Evolutionary conservation across 139 green algal genomes (phyloP).

Genomic region (Chlorella vulgaris): DNA sequence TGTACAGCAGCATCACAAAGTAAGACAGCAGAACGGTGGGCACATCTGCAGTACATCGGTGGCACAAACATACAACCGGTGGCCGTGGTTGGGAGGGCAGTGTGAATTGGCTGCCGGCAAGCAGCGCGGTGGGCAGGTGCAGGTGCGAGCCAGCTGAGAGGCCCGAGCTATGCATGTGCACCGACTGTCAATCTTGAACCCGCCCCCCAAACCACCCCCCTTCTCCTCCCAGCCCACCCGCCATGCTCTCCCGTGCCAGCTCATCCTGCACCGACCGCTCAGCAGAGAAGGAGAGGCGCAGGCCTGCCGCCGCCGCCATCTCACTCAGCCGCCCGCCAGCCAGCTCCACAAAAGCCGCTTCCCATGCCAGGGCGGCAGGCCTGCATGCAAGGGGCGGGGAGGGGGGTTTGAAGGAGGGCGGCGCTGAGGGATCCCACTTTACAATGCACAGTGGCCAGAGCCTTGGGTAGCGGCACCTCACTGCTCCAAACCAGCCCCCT

Average conservation of each 20-base stretch:
- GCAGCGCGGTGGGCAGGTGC: too few species aligned
- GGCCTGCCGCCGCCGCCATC: constrained; percentile 45
- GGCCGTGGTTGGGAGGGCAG: neutral
- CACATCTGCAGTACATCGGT: constrained; percentile 44
- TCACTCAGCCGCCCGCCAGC: constrained; percentile 36
- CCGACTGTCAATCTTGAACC: too few species aligned
- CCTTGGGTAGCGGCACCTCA: neutral
- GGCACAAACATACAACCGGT: neutral
- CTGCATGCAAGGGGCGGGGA: constrained; percentile 1
- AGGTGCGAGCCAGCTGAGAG: too few species aligned
- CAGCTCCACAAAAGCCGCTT: constrained; percentile 77
- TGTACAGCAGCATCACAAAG: constrained; percentile 87
- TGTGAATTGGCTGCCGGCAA: neutral
- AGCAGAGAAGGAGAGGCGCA: constrained; percentile 76
- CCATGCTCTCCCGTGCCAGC: constrained; percentile 74
- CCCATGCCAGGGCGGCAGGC: constrained; percentile 77
- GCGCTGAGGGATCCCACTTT: neutral
- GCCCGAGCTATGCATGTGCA: too few species aligned
- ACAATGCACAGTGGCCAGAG: too few species aligned
- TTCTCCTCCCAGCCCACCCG: neutral
- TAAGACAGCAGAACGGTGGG: constrained; percentile 80
- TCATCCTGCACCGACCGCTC: constrained; percentile 89
- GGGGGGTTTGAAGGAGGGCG: neutral
- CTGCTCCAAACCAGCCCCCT: neutral
- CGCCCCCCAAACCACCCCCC: neutral